Evolutionary conservation across 108 stramenopile species (phyloP), one percentile per base, ranked within the genome.

Genomic region (Nitzschia sp.): DNA sequence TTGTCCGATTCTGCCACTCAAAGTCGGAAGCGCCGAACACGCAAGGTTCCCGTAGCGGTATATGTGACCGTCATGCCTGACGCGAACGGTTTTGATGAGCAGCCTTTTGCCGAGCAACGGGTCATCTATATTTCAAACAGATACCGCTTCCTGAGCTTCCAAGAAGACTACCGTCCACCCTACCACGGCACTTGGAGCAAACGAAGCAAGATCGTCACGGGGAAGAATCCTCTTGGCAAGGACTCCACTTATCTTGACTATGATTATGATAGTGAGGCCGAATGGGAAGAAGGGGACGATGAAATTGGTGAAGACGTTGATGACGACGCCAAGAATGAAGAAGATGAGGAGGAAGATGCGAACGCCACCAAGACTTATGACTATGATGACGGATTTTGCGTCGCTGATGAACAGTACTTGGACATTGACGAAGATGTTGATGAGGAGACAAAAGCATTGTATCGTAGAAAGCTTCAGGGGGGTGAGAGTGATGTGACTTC

Each of bases 141-240:
- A 54, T 89, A 91, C 67, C 88, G 90, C 54, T 92, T 95, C 58
- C 62, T 95, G 18, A 79, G 82, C 46, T 95, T 95, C 54, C 81
- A 91, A 31, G 90, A 91, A 71, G 91, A 95, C 72, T 71, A 78
- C 53, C 89, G 94, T 30, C 94, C 94, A 46, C 79, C 94, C 0
- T 95, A 95, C 71, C 84, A 79, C 53, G 95, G 95, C 32, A 96
- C 92, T n/a, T 96, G 92, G 92, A 96, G 89, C 66, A 96, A 96
- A 66, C 63, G 62, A 28, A 92, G 92, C 64, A 48, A 66, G 8
- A 46, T 82, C 35, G 79, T 96, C 27, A 91, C 85, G 24, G 92
- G 95, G 13, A 72, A 77, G 24, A 82, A 45, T 6, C 95, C 95
- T 0, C 89, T 92, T 72, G 83, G 72, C 23, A 84, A 89, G 59